These are phyloP conservation scores for Didymellaceae sp. DNA, from an alignment of 2,329 filamentous ascomycete species.

Conservation along the genomic window DNA sequence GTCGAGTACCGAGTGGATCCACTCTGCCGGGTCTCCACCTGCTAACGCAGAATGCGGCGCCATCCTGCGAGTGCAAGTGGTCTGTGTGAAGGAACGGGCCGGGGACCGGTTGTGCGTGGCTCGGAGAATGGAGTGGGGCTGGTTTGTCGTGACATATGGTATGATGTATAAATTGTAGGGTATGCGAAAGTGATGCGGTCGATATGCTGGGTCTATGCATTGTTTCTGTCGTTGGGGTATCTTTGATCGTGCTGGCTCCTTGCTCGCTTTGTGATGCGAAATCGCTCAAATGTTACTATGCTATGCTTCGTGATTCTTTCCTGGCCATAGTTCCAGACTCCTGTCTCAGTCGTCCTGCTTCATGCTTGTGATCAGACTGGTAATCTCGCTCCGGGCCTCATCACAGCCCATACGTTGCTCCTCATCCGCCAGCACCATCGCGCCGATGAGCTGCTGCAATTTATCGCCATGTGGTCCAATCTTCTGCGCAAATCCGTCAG, in stretches of 20 bases:
- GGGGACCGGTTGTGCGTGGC: too few species aligned
- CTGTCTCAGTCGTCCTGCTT: too few species aligned
- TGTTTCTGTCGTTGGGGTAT: too few species aligned
- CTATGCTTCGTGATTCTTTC: too few species aligned
- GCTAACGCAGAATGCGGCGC: not conserved
- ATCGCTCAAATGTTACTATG: too few species aligned
- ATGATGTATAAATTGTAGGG: too few species aligned
- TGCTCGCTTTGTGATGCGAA: too few species aligned
- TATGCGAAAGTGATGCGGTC: too few species aligned
- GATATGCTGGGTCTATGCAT: too few species aligned
- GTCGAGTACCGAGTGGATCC: not conserved
- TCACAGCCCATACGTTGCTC: slow-evolving; percentile 37
- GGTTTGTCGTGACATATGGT: too few species aligned
- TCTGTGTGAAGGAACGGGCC: not conserved
- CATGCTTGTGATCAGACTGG: slow-evolving; percentile 28
- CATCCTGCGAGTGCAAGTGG: not conserved
- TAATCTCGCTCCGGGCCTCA: slow-evolving; percentile 35
- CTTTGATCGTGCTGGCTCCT: too few species aligned
- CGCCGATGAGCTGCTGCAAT: slow-evolving; percentile 35
- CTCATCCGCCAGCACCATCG: slow-evolving; percentile 45
- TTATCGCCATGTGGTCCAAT: slow-evolving; percentile 29
- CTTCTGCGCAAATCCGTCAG: slow-evolving; percentile 31
- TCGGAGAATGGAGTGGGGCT: not conserved
- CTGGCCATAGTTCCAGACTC: too few species aligned
- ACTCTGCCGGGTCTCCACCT: not conserved